Percentiles rank a stretch among this genome's conserved stretches.
These are phyloP conservation scores for Arthrinium puccinioides DNA, from an alignment of 2,329 filamentous ascomycete genomes.

Conservation along the genomic window DNA sequence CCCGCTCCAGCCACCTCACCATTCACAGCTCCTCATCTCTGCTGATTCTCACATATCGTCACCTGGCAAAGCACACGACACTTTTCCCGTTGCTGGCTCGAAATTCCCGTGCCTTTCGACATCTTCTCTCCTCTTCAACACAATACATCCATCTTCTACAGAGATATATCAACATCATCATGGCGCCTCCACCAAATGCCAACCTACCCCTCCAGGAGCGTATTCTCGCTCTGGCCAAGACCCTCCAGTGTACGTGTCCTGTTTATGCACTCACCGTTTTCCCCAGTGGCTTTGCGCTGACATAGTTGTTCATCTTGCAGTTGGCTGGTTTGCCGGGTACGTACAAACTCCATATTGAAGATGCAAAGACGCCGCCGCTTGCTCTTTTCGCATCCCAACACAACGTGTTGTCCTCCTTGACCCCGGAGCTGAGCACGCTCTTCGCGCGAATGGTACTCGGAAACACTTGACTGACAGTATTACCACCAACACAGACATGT, in stretches of 20 bases:
- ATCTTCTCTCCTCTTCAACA: not conserved
- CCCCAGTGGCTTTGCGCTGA: slow-evolving; percentile 23
- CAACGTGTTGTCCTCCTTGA: too few relatives aligned
- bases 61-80: not conserved
- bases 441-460: not conserved
- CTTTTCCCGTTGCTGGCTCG: too few relatives aligned
- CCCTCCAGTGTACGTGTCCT: slow-evolving; percentile 71
- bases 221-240: slow-evolving; percentile 72
- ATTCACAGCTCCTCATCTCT: too few relatives aligned
- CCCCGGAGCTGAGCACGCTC: too few relatives aligned
- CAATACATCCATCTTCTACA: slow-evolving; percentile 2
- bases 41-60: too few relatives aligned
- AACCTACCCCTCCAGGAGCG: slow-evolving; percentile 66
- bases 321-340: slow-evolving; percentile 78
- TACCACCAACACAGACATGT: slow-evolving; percentile 60
- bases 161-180: slow-evolving; percentile 22
- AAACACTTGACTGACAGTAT: not conserved
- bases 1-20: slow-evolving; percentile 10
- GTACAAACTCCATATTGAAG: slow-evolving; percentile 27
- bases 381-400: too few relatives aligned
- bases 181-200: slow-evolving; percentile 69
- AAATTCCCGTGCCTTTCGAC: not conserved
- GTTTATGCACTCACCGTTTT: slow-evolving; percentile 11
- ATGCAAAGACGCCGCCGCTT: too few relatives aligned
- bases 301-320: slow-evolving; percentile 32